Evolutionary conservation across 495 filamentous ascomycete genomes (phyloP), one percentile per base, ranked within the genome.

Genomic region (Penicillium diatomitis): DNA sequence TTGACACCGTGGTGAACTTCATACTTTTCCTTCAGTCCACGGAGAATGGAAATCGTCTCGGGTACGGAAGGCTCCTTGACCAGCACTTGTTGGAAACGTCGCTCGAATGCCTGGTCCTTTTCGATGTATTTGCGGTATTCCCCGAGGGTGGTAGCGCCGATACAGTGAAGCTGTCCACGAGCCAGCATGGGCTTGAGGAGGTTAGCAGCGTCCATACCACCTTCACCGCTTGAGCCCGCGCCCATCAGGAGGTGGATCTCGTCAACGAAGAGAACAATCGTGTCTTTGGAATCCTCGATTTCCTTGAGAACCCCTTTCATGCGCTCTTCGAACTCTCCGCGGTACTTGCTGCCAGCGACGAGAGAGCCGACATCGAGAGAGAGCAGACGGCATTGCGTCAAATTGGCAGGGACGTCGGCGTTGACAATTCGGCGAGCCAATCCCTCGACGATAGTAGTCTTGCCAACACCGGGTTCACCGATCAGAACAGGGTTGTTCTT

Each of bases 61-160:
- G 82, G 66, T 38, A 96, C 81, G 4, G 81, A 69, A 2, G 92
- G 92, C 63, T 98, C 92, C 62, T 94, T 95, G 60, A 96, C 89
- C 32, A 97, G 67, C 32, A 98, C 91, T 65, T 97, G 92, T 66
- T 98, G 92, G 75, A 98, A 98, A 62, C 92, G 87, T 59, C 94
- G 89, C 65, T 97, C 92, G 62, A 98, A 97, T 41, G 92, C 92
- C 39, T 87, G 85, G 56, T 98, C 92, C 67, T 98, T 98, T 66
- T 98, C 94, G 49, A 98, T 96, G 67, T 98, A 96, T 69, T 98
- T 98, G 56, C 92, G 82, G 70, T 97, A 98, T 66, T 98, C 92
- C 50, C 81, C 80, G 43, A 98, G 74, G 2, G 92, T 98, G 0
- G 92, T 98, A 2, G 92, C 92, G 63, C 92, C 92, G 52, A 97